phyloP scores from a whole-genome alignment of 2,329 filamentous ascomycete genomes.

The Hymenoscyphus albidus region DNA sequence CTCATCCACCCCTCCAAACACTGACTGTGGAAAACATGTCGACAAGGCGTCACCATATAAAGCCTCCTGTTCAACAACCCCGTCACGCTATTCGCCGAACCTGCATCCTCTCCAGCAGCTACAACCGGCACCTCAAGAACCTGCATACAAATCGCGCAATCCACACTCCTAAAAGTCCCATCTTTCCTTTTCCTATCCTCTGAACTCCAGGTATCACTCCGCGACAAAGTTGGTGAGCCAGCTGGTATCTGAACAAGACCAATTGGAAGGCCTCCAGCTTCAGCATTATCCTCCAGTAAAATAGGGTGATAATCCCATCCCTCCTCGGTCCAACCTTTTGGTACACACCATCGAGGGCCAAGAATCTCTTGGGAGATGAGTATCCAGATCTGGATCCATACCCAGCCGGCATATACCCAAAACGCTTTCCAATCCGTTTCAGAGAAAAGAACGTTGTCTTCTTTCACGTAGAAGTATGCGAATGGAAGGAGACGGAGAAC shows the following conservation, averaged over 20 bases:
- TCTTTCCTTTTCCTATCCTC: conserved; percentile 44
- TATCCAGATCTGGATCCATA: conserved; percentile 80
- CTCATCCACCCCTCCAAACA: conserved; percentile 97
- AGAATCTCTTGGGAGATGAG: conserved; percentile 80
- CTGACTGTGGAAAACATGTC: conserved; percentile 89
- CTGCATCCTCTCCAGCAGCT: conserved; percentile 51
- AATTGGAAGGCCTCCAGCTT: conserved; percentile 77
- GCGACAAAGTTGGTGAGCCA: conserved; percentile 21
- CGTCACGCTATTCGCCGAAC: conserved; percentile 46
- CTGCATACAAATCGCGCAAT: conserved; percentile 95
- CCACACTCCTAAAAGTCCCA: conserved; percentile 53
- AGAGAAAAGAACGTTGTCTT: conserved; percentile 78
- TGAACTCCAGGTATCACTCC: conserved; percentile 17
- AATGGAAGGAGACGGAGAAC: conserved; percentile 74
- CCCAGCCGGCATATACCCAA: conserved; percentile 64
- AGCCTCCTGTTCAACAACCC: conserved; percentile 73
- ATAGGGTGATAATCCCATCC: conserved; percentile 96
- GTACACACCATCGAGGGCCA: conserved; percentile 83
- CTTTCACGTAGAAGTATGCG: conserved; percentile 76
- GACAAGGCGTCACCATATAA: conserved; percentile 97
- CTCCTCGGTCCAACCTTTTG: conserved; percentile 61
- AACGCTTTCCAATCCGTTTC: conserved; percentile 65
- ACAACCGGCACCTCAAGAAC: conserved; percentile 85
- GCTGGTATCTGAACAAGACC: conserved; percentile 51
- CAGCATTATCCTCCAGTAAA: conserved; percentile 74